These are phyloP conservation scores for Triticum turgidum DNA, from an alignment of 176 grass and related monocot genomes.

Conservation along the genomic window DNA sequence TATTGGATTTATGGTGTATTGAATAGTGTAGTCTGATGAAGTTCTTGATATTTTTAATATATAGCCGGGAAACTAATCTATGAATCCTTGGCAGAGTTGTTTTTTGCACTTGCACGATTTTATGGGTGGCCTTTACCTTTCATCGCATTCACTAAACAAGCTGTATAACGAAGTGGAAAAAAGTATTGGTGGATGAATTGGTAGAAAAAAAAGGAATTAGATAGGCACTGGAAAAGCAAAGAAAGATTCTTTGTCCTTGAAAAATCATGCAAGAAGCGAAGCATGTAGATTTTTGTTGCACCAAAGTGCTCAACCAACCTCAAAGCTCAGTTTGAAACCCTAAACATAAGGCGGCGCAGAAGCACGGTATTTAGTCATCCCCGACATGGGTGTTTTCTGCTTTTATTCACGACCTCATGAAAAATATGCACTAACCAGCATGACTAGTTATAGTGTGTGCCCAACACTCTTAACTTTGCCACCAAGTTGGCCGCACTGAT, in stretches of 20 bases:
- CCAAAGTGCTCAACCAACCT: not conserved
- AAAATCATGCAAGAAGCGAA: not conserved
- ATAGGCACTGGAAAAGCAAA: slow-evolving; percentile 4
- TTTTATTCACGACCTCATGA: not conserved
- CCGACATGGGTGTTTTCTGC: not conserved
- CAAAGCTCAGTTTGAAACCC: not conserved
- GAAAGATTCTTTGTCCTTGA: not conserved
- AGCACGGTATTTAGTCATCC: not conserved
- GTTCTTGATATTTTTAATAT: not conserved
- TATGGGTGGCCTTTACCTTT: not conserved
- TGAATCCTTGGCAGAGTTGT: not conserved
- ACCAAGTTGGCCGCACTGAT: not conserved
- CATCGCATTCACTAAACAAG: not conserved
- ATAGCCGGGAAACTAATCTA: not conserved
- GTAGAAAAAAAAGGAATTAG: not conserved
- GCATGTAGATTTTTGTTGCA: not conserved
- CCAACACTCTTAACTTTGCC: not conserved
- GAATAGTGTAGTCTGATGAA: not conserved
- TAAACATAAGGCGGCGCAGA: not conserved
- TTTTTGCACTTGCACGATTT: not conserved
- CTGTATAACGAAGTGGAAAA: not conserved
- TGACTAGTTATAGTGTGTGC: not conserved
- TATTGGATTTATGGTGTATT: not conserved
- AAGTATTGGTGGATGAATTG: not conserved
- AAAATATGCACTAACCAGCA: not conserved